Evolutionary conservation across 2,329 filamentous ascomycete genomes (phyloP).

Genomic region (Teratosphaeria epicoccoides): DNA sequence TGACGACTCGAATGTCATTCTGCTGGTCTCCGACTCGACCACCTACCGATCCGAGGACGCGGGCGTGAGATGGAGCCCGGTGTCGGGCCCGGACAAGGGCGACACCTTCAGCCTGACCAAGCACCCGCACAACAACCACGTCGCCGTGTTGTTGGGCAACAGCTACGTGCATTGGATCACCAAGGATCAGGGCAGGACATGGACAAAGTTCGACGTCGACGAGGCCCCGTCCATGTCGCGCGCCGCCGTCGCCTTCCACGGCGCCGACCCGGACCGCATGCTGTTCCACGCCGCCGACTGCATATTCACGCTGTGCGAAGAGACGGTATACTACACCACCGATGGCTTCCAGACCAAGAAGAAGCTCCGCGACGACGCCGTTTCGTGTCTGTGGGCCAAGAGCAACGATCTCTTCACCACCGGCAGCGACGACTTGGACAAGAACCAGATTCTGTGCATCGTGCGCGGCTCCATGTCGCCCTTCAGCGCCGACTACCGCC

Average conservation of each 20-base stretch:
- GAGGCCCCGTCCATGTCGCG: constrained; percentile 46
- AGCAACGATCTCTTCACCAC: constrained; percentile 62
- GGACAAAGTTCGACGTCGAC: constrained; percentile 59
- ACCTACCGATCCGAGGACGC: constrained; percentile 73
- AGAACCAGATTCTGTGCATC: constrained; percentile 69
- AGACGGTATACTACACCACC: constrained; percentile 60
- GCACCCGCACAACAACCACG: constrained; percentile 67
- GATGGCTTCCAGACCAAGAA: constrained; percentile 69
- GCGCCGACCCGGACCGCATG: constrained; percentile 70
- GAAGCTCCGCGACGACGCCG: constrained; percentile 55
- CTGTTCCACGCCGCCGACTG: constrained; percentile 55
- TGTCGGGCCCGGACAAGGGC: constrained; percentile 55
- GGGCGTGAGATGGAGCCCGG: constrained; percentile 61
- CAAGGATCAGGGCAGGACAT: constrained; percentile 68
- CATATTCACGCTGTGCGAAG: constrained; percentile 28
- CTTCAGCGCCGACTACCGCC: constrained; percentile 61
- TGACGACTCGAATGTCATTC: constrained; percentile 70
- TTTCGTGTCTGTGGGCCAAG: constrained; percentile 82
- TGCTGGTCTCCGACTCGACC: constrained; percentile 56
- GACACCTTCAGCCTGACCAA: constrained; percentile 54
- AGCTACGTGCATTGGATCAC: constrained; percentile 69
- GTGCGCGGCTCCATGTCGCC: constrained; percentile 61
- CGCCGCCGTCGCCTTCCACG: constrained; percentile 64
- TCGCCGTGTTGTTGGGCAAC: constrained; percentile 67
- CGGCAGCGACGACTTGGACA: constrained; percentile 53